Base-by-base conservation (phyloP, 2,329 filamentous ascomycete species). In the Nigrospora sphaerica region DNA sequence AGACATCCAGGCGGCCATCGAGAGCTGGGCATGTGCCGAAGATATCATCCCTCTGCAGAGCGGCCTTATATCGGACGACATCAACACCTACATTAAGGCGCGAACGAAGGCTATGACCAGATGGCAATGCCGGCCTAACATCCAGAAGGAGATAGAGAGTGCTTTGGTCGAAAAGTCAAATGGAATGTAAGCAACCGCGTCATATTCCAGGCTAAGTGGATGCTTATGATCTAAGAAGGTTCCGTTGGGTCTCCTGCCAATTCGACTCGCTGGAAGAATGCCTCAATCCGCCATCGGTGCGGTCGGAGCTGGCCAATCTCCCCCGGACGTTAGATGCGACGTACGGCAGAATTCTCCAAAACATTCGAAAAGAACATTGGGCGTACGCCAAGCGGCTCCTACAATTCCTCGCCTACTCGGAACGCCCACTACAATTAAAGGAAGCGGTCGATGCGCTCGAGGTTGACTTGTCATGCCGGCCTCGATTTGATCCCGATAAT, bases 391-490 rank as follows among this genome's bases (percentile, higher is more conserved):
- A 2, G 11, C 50, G 52, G 12, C 35, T 54, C 12, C 35, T 56
- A 11, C 54, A 53, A 33, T 48, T 54, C 10, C 49, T 65, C 6
- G 40, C 51, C 7, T 60, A 47, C 45, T 60, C 59, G 2, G 18
- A 46, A 23, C 45, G 52, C 19, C 60, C 60, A 2, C 46, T 66
- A 13, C 33, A 32, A 12, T 36, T 66, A 14, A 43, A 50, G n/a
- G 59, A 65, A 46, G 32, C 59, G 1, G 53, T 57, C 17, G 58
- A 65, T 41, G 51, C 51, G 39, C 45, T 64, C 19, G 58, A 57
- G 32, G 57, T 64, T 3, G 47, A 62, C 37, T 42, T 46, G 6
- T 39, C 52, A 10, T 39, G 37, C 13, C 37, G 48, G 32, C 44
- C 40, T 33, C 46, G 51, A 31, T 64, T 62, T 49, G 46, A 63